Conservation (phyloP, 257 asterid species). For the Thymus quinquecostatus region DNA sequence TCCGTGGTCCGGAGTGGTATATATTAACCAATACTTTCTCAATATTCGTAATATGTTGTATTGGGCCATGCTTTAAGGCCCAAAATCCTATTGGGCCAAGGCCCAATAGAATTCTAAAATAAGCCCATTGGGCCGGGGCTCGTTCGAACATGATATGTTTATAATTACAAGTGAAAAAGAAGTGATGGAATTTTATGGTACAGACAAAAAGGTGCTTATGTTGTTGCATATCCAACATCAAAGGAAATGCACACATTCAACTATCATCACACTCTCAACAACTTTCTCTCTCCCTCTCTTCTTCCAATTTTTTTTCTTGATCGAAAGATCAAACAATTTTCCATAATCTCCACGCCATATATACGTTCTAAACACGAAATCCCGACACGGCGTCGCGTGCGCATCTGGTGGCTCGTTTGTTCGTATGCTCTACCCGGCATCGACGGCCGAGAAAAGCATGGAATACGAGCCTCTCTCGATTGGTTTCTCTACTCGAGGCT, state of each 20-base stretch:
- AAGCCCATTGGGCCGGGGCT: no score
- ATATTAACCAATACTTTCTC: no score
- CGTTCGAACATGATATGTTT: not conserved
- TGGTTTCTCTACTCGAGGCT: not conserved
- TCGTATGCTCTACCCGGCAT: conserved; percentile 4
- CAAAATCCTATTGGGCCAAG: no score
- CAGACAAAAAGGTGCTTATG: conserved; percentile 21
- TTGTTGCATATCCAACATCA: not conserved
- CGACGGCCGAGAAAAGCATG: conserved; percentile 17
- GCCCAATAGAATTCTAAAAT: no score
- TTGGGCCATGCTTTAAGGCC: no score
- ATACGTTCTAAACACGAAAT: not conserved
- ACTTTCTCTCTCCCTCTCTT: conserved; percentile 7
- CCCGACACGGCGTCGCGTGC: not conserved
- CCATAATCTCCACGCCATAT: not conserved
- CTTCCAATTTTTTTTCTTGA: not conserved
- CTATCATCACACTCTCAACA: not conserved
- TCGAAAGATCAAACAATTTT: not conserved
- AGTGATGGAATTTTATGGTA: conserved; percentile 3
- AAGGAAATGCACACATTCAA: conserved; percentile 16
- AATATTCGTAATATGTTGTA: no score
- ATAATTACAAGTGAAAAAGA: not conserved
- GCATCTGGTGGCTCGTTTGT: not conserved
- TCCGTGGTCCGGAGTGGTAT: no score
- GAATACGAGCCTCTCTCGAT: not conserved